Conservation (phyloP, 2,329 filamentous ascomycete genomes). For the Cladosporium sp. region DNA sequence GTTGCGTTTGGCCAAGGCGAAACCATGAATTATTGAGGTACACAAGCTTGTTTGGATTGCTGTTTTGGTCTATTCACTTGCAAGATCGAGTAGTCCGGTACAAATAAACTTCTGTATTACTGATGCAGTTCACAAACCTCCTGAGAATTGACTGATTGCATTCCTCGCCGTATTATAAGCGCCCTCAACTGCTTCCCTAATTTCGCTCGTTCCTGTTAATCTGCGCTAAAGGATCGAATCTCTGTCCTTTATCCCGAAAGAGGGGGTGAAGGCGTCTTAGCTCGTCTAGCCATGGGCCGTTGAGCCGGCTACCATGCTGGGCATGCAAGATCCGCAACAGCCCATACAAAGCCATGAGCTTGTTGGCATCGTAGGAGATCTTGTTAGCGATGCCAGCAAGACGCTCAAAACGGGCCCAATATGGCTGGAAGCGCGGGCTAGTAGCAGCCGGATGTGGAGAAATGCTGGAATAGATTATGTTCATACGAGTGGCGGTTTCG, state of each 20-base stretch:
- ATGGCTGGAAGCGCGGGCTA: neutral
- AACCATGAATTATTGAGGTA: no score
- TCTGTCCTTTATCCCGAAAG: neutral
- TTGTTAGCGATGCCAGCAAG: neutral
- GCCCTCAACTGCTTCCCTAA: neutral
- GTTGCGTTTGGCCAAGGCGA: neutral
- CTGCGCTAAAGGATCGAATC: neutral
- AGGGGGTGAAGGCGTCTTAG: neutral
- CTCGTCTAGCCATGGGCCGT: neutral
- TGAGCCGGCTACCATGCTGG: neutral
- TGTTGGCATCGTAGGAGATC: neutral
- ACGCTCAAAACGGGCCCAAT: neutral
- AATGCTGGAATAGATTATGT: neutral
- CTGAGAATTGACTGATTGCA: neutral
- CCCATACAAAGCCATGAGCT: neutral
- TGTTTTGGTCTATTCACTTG: no score
- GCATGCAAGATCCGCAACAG: neutral
- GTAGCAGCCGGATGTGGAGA: no score
- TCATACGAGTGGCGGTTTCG: neutral
- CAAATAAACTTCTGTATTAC: neutral
- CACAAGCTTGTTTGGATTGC: no score
- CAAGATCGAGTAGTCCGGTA: no score
- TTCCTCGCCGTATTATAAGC: neutral
- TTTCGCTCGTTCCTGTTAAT: neutral
- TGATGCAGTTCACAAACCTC: neutral